Conservation (phyloP, 2,329 filamentous ascomycete species). For the Ophiocordyceps australis region DNA sequence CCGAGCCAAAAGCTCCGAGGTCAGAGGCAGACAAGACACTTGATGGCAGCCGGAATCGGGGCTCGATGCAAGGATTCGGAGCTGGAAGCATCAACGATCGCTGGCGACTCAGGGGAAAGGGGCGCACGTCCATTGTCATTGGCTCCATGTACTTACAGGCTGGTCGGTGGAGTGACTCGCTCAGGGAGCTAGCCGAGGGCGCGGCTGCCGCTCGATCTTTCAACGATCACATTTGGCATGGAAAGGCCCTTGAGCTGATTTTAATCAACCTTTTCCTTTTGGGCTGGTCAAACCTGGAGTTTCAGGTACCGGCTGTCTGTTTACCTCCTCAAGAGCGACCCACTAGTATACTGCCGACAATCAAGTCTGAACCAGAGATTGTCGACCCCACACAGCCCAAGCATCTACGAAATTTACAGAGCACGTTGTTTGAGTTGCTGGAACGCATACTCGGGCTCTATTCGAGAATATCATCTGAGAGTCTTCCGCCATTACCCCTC, state of each 20-base stretch:
- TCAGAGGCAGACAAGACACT: slow-evolving; percentile 24
- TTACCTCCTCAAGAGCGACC: slow-evolving; percentile 27
- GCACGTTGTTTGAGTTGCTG: slow-evolving; percentile 52
- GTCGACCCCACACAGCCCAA: slow-evolving; percentile 26
- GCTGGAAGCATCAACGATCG: slow-evolving; percentile 55
- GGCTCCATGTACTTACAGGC: slow-evolving; percentile 77
- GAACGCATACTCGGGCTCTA: slow-evolving; percentile 62
- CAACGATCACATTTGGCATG: slow-evolving; percentile 94
- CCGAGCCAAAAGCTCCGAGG: slow-evolving; percentile 19
- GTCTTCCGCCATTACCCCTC: slow-evolving; percentile 50
- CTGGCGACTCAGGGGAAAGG: slow-evolving; percentile 64
- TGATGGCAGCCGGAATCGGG: slow-evolving; percentile 34
- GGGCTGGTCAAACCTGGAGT: slow-evolving; percentile 70
- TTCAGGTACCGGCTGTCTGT: slow-evolving; percentile 49
- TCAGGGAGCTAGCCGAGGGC: slow-evolving; percentile 68
- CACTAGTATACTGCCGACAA: slow-evolving; percentile 14
- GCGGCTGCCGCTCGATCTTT: slow-evolving; percentile 58
- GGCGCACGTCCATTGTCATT: slow-evolving; percentile 60
- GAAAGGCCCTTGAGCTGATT: slow-evolving; percentile 81
- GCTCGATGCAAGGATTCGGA: slow-evolving; percentile 54
- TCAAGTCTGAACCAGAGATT: slow-evolving; percentile 10
- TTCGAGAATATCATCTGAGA: slow-evolving; percentile 50
- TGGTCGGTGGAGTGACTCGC: slow-evolving; percentile 75
- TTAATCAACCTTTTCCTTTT: slow-evolving; percentile 68
- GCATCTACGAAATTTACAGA: slow-evolving; percentile 34